Evolutionary conservation across 108 stramenopile genomes (phyloP), one percentile per base, ranked within the genome.

Genomic region (Schizochytrium sp.): DNA sequence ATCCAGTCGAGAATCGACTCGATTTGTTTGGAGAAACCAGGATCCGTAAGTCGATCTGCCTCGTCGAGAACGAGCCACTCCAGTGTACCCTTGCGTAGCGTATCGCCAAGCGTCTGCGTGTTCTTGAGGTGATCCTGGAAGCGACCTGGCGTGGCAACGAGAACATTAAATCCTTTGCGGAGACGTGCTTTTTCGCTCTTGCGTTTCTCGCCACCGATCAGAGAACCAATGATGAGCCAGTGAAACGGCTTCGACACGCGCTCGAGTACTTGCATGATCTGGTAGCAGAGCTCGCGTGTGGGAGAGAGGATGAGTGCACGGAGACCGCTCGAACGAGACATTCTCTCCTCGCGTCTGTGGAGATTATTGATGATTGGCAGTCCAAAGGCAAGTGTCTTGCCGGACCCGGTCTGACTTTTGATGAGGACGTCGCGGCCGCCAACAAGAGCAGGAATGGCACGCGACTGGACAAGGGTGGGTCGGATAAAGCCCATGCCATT

Each of bases 61-160:
- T 99, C 98, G 91, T 99, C 97, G 72, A 98, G 87, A 4, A 99
- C 97, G 10, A 99, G 89, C 96, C 96, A 98, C 5, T 92, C 92
- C 25, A 87, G 57, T 8, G n/a, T 4, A 21, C 87, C 83, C 45
- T 21, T n/a, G 57, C 92, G 94, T 57, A 97, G 89, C 41, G 94
- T 92, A 45, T 92, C 87, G 41, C 94, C 83, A 44, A 98, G 93
- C 53, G 93, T 92, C 89, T 96, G 95, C 18, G 98, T 98, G 88
- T 95, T 94, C 88, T 92, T 58, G 72, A 99, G 92, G 89, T 99
- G 99, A 91, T 99, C 99, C 87, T 98, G 89, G 34, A 98, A 87
- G 21, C 99, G 92, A 21, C 99, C 99, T 6, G 99, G 99, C 58
- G 99, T 99, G n/a, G 95, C 97, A n/a, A 98, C 96, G 14, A 99